These are phyloP conservation scores for Leptographium galeiforme DNA, from an alignment of 2,329 filamentous ascomycete species.

Conservation along the genomic window DNA sequence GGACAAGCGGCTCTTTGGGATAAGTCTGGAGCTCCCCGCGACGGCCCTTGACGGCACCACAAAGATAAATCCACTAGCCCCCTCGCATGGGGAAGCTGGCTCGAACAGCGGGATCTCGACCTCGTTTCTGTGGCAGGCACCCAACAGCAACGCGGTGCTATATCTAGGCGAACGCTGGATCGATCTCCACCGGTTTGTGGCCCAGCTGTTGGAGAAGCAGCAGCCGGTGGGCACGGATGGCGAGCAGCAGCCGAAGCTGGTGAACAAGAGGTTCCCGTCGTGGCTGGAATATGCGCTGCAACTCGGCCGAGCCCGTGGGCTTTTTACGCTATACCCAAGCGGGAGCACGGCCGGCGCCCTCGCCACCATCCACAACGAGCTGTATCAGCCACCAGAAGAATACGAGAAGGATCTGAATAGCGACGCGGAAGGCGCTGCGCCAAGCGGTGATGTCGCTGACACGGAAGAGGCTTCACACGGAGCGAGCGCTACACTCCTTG, in stretches of 20 bases:
- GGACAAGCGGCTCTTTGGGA: slow-evolving; percentile 52
- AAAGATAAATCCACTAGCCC: slow-evolving; percentile 32
- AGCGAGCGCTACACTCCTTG: slow-evolving; percentile 31
- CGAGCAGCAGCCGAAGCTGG: slow-evolving; percentile 34
- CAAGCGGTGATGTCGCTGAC: slow-evolving; percentile 12
- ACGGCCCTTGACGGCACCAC: slow-evolving; percentile 45
- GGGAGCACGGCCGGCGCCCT: slow-evolving; percentile 39
- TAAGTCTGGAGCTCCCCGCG: slow-evolving; percentile 65
- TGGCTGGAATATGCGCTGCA: slow-evolving; percentile 71
- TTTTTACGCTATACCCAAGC: slow-evolving; percentile 68
- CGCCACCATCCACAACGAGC: slow-evolving; percentile 64
- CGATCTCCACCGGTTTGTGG: slow-evolving; percentile 70
- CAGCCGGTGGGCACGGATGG: slow-evolving; percentile 12
- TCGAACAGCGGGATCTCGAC: slow-evolving; percentile 12
- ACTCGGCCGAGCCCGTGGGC: slow-evolving; percentile 62
- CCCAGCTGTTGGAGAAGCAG: slow-evolving; percentile 38
- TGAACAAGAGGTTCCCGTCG: slow-evolving; percentile 57
- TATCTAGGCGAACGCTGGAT: slow-evolving; percentile 79
- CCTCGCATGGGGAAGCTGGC: slow-evolving; percentile 11
- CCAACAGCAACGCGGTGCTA: slow-evolving; percentile 68
- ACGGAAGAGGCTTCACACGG: slow-evolving; percentile 18
- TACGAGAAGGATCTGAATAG: slow-evolving; percentile 23
- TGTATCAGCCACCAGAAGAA: slow-evolving; percentile 61
- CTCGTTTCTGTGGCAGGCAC: slow-evolving; percentile 74
- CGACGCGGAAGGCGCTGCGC: slow-evolving; percentile 7